Evolutionary conservation across 2,329 filamentous ascomycete genomes (phyloP).

Genomic region (Phialophora chinensis): DNA sequence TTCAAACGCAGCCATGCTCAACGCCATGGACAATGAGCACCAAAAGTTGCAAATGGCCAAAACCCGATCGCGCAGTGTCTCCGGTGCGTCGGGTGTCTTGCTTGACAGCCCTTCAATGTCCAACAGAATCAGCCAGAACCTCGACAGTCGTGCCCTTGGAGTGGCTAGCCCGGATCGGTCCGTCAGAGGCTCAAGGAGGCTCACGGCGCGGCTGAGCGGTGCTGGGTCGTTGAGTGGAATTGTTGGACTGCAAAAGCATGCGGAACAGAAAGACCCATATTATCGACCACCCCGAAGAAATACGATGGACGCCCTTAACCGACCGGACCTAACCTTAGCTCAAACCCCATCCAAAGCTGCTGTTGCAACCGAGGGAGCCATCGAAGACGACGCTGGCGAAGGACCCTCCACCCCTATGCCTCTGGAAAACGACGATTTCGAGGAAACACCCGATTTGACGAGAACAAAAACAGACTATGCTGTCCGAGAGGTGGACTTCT

Average conservation of each 20-base stretch:
- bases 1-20: conserved; percentile 81
- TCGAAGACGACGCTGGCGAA: conserved; percentile 51
- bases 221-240: conserved; percentile 51
- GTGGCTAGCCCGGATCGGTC: conserved; percentile 71
- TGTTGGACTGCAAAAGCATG: conserved; percentile 52
- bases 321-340: conserved; percentile 49
- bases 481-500: conserved; percentile 94
- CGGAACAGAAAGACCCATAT: conserved; percentile 74
- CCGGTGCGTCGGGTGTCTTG: conserved; percentile 67
- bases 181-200: conserved; percentile 73
- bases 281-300: conserved; percentile 81
- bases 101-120: conserved; percentile 57
- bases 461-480: conserved; percentile 68
- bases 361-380: conserved; percentile 50
- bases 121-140: conserved; percentile 63
- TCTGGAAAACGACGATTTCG: conserved; percentile 46
- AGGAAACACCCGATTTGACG: conserved; percentile 52
- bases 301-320: conserved; percentile 59
- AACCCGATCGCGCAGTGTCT: conserved; percentile 63
- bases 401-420: conserved; percentile 40
- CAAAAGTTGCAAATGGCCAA: conserved; percentile 63
- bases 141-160: conserved; percentile 46
- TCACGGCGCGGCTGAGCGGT: conserved; percentile 55
- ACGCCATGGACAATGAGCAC: conserved; percentile 61
- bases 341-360: conserved; percentile 50